Evolutionary conservation across 495 filamentous ascomycete species (phyloP).

Genomic region (Lophiotrema nucula): DNA sequence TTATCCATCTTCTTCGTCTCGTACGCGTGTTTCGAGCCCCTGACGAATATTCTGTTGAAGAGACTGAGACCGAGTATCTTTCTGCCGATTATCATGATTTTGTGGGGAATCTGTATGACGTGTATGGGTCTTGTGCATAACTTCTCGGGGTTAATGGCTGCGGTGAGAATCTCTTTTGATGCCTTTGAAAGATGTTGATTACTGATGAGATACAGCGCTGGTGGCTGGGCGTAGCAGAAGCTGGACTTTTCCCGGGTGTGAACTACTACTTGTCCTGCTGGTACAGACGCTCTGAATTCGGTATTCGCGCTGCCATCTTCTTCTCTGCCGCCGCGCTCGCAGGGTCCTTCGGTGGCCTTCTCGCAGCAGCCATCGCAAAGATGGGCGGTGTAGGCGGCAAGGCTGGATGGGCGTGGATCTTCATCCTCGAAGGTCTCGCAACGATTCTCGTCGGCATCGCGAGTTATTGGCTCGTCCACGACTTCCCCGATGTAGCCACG

Average conservation of each 20-base stretch:
- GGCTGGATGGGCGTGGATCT: slow-evolving; percentile 82
- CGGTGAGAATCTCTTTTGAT: slow-evolving; percentile 34
- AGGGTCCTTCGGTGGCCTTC: slow-evolving; percentile 81
- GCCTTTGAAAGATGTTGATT: background rate
- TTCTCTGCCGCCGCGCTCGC: slow-evolving; percentile 83
- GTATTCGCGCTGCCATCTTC: slow-evolving; percentile 78
- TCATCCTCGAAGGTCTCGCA: slow-evolving; percentile 70
- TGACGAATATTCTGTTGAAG: slow-evolving; percentile 89
- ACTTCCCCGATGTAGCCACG: slow-evolving; percentile 80
- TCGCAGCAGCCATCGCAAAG: slow-evolving; percentile 72
- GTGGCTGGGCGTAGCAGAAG: slow-evolving; percentile 83
- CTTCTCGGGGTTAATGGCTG: slow-evolving; percentile 75
- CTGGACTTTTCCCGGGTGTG: slow-evolving; percentile 82
- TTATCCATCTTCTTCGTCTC: slow-evolving; percentile 91
- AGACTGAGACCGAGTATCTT: slow-evolving; percentile 42
- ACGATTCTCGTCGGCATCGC: slow-evolving; percentile 71
- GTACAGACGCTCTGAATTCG: slow-evolving; percentile 81
- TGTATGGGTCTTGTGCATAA: slow-evolving; percentile 80
- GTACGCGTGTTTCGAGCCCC: slow-evolving; percentile 80
- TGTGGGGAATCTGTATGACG: slow-evolving; percentile 70
- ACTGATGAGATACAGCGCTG: slow-evolving; percentile 50
- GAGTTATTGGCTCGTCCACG: slow-evolving; percentile 83
- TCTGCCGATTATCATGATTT: slow-evolving; percentile 56
- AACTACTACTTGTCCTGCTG: slow-evolving; percentile 88
- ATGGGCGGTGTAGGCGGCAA: slow-evolving; percentile 70